These are phyloP conservation scores for Claviceps pazoutovae DNA, from an alignment of 2,329 filamentous ascomycete species.

Conservation along the genomic window DNA sequence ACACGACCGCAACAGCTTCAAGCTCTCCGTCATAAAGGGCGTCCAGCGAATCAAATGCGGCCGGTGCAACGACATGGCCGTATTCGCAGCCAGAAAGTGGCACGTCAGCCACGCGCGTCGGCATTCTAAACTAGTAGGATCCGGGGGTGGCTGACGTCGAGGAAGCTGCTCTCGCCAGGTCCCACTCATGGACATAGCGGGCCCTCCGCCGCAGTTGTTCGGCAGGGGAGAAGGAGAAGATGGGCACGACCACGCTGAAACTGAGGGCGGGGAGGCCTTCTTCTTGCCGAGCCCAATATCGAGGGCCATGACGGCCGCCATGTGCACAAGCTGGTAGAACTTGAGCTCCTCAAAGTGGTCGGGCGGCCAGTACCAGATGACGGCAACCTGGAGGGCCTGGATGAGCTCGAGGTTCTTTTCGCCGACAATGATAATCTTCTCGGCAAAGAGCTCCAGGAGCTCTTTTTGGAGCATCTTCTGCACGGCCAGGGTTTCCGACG, in stretches of 20 bases:
- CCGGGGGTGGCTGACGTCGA: slow-evolving; percentile 27
- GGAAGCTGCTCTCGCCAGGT: slow-evolving; percentile 28
- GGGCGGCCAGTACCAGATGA: slow-evolving; percentile 78
- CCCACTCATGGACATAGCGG: not conserved
- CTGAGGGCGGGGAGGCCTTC: slow-evolving; percentile 2
- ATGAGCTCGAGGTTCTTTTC: slow-evolving; percentile 75
- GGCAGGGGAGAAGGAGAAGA: no score
- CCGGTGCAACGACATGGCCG: slow-evolving; percentile 46
- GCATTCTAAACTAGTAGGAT: slow-evolving; percentile 40
- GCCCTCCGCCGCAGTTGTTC: no score
- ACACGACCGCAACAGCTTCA: slow-evolving; percentile 37
- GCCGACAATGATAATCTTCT: slow-evolving; percentile 59
- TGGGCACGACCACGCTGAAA: no score
- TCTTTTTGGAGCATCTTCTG: slow-evolving; percentile 54
- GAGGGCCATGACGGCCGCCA: slow-evolving; percentile 68
- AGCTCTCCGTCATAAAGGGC: slow-evolving; percentile 45
- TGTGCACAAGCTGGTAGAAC: slow-evolving; percentile 77
- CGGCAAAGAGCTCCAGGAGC: slow-evolving; percentile 57
- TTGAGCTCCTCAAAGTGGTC: slow-evolving; percentile 76
- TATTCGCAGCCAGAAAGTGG: slow-evolving; percentile 45
- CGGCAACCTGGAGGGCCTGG: slow-evolving; percentile 60
- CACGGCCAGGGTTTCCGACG: slow-evolving; percentile 38
- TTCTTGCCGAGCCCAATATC: slow-evolving; percentile 60
- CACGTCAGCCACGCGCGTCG: slow-evolving; percentile 45
- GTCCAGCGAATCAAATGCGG: slow-evolving; percentile 47